Base-by-base conservation (phyloP, 257 asterid genomes). In the Pogostemon cablin region DNA sequence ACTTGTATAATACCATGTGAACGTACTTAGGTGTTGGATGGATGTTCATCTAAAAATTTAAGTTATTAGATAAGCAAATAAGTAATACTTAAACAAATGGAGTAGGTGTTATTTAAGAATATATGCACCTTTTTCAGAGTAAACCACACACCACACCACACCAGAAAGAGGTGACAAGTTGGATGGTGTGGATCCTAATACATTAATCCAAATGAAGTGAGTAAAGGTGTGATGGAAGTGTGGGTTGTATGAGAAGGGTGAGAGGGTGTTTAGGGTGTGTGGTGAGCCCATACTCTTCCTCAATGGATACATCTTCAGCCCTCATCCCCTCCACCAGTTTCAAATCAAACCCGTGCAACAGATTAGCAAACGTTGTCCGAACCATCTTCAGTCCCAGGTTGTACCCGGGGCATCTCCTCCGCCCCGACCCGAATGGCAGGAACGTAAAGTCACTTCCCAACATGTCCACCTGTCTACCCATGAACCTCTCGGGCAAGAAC, bases 371-470 rank as follows among this genome's bases (percentile, higher is more conserved):
- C n/a, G 74, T 74, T 37, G 82, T 65, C 5, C 78, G 81, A 47
- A 83, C 80, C 4, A 62, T 34, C 72, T 72, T 72, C 9, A 78
- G 71, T 44, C 76, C 81, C 7, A 81, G 75, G 60, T 65, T 65
- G 52, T 62, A 64, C 1, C 76, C 81, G 0, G 79, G 83, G 41
- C 81, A 78, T 15, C 76, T 49, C 55, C 82, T 38, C 42, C 80
- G 42, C 0, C 85, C 85, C n/a, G 85, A 74, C 0, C 82, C 80
- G 34, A 81, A 81, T 1, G 85, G 80, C 60, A 77, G 44, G 5
- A 81, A 7, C 0, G 80, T 44, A 20, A 74, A 81, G 11, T 74
- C 57, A 57, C 75, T 47, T 2, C 85, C 82, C 17, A 32, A 0
- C 6, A 52, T 15, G 3, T 81, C 82, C 0, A 54, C 42, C 9